A percentile compares a stretch with the other conserved stretches of the same genome.
phyloP scores from a whole-genome alignment of 2,329 filamentous ascomycete genomes.

The Elsinoe fawcettii region DNA sequence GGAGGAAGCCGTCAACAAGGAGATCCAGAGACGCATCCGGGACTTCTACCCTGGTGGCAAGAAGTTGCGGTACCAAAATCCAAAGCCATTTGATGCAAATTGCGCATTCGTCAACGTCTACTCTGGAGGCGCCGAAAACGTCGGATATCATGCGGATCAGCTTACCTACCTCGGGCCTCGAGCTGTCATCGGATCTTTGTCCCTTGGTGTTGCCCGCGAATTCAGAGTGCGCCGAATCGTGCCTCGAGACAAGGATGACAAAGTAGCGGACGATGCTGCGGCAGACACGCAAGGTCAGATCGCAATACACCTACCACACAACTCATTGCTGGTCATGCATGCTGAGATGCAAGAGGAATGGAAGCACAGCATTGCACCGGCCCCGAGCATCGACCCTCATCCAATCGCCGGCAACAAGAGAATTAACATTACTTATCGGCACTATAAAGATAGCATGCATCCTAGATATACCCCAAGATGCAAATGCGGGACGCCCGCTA shows the following conservation, averaged over 20 bases:
- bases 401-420: constrained; percentile 70
- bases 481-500: constrained; percentile 59
- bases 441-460: constrained; percentile 70
- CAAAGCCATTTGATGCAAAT: constrained; percentile 70
- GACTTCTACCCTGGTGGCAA: constrained; percentile 58
- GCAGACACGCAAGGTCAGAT: constrained; percentile 74
- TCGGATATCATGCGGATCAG: constrained; percentile 90
- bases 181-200: constrained; percentile 81
- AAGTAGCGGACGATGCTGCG: constrained; percentile 27
- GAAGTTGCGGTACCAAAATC: constrained; percentile 72
- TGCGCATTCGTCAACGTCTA: constrained; percentile 96
- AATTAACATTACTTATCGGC: constrained; percentile 90
- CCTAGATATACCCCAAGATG: constrained; percentile 73
- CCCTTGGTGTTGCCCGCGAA: constrained; percentile 83
- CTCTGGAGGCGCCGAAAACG: constrained; percentile 67
- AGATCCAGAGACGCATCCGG: constrained; percentile 64
- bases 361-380: constrained; percentile 80
- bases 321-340: constrained; percentile 90
- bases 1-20: constrained; percentile 65
- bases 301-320: constrained; percentile 87
- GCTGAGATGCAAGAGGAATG: constrained; percentile 96
- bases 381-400: constrained; percentile 72
- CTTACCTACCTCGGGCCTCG: constrained; percentile 87
- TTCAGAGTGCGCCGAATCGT: constrained; percentile 78
- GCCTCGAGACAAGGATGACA: constrained; percentile 47